Conservation (phyloP, 257 asterid genomes). For the Cinchona pubescens region DNA sequence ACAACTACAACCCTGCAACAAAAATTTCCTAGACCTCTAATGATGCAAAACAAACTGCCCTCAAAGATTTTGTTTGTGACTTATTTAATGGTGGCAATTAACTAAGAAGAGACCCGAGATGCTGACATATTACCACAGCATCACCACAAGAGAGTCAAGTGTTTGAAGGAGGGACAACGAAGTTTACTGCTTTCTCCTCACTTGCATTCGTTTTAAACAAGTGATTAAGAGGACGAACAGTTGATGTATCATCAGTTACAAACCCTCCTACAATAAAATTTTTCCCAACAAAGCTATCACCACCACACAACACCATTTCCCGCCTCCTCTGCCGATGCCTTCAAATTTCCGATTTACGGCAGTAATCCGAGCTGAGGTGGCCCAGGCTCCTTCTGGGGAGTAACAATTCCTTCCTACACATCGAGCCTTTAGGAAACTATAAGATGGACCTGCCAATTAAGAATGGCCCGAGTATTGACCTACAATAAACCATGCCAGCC, state of each 20-base stretch:
- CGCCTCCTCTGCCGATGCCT: slow-evolving; percentile 87
- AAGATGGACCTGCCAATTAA: too few relatives aligned
- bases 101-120: neutral
- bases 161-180: neutral
- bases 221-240: neutral
- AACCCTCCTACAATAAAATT: neutral
- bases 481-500: too few relatives aligned
- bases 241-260: too few relatives aligned
- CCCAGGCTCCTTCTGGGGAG: too few relatives aligned
- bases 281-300: slow-evolving; percentile 29
- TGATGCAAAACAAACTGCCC: neutral
- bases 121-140: neutral
- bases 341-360: slow-evolving; percentile 61
- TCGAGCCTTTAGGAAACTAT: too few relatives aligned
- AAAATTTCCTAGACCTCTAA: neutral
- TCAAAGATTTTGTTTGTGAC: neutral
- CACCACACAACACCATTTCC: slow-evolving; percentile 71
- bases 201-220: neutral
- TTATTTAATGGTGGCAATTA: neutral
- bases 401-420: slow-evolving; percentile 53
- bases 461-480: too few relatives aligned
- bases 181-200: neutral
- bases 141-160: neutral
- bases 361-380: slow-evolving; percentile 35
- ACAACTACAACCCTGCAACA: neutral